Evolutionary conservation across 257 asterid species (phyloP).

Genomic region (Primulina tabacum): DNA sequence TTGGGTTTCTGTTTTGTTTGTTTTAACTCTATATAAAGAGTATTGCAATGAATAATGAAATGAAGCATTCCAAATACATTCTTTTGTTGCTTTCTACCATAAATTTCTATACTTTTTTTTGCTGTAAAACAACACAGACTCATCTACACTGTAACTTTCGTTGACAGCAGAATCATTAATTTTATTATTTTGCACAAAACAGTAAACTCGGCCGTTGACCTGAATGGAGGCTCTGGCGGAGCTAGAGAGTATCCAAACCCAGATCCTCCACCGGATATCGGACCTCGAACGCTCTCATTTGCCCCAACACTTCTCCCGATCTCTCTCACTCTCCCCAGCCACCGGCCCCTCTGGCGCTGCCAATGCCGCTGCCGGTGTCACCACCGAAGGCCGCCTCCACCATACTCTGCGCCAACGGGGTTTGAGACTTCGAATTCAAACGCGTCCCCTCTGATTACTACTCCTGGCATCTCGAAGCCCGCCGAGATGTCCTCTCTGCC

Average conservation of each 20-base stretch:
- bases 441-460: constrained; percentile 83
- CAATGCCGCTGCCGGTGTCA: constrained; percentile 28
- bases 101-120: too few relatives aligned
- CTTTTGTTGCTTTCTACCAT: too few relatives aligned
- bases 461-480: constrained; percentile 68
- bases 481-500: constrained; percentile 75
- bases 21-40: too few relatives aligned
- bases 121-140: too few relatives aligned
- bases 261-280: constrained; percentile 59
- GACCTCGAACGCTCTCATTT: constrained; percentile 49
- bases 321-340: constrained; percentile 32
- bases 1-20: too few relatives aligned
- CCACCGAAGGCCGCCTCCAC: constrained; percentile 77
- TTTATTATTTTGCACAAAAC: background rate
- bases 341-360: constrained; percentile 8
- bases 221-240: constrained; percentile 46
- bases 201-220: background rate
- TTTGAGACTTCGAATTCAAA: constrained; percentile 65
- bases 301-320: constrained; percentile 32
- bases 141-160: too few relatives aligned
- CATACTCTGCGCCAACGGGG: constrained; percentile 54
- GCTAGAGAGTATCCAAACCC: constrained; percentile 60
- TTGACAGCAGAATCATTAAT: too few relatives aligned
- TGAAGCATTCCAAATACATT: too few relatives aligned
- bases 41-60: too few relatives aligned